Percentiles rank a stretch among this genome's conserved stretches.
phyloP scores from a whole-genome alignment of 768 basidiomycete genomes.

The Xerocomus spinulosus region DNA sequence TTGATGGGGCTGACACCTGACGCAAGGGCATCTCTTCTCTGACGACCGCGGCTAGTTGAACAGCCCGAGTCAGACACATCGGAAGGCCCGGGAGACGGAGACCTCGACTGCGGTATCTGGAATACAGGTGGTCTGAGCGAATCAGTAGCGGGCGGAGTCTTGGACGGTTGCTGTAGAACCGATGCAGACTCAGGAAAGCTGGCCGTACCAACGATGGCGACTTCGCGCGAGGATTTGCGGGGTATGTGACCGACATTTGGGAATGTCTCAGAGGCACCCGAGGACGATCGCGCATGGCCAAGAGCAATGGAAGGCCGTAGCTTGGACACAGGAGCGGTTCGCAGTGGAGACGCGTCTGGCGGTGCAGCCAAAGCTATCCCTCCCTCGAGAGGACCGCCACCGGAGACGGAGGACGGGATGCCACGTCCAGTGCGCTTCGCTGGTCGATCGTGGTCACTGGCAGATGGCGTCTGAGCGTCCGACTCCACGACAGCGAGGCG shows the following conservation, averaged over 20 bases:
- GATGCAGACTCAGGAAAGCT: slow-evolving; percentile 26
- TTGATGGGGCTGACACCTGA: slow-evolving; percentile 29
- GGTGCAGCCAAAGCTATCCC: slow-evolving; percentile 69
- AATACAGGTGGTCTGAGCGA: slow-evolving; percentile 35
- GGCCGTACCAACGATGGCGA: slow-evolving; percentile 50
- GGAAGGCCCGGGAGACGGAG: slow-evolving; percentile 28
- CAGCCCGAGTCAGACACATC: slow-evolving; percentile 32
- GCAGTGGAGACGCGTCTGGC: slow-evolving; percentile 60
- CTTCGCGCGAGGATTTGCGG: slow-evolving; percentile 44
- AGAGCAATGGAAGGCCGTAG: slow-evolving; percentile 16
- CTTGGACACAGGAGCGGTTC: slow-evolving; percentile 36
- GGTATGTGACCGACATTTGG: slow-evolving; percentile 35
- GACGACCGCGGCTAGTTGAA: slow-evolving; percentile 25
- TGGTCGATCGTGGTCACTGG: slow-evolving; percentile 25
- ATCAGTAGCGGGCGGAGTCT: slow-evolving; percentile 24
- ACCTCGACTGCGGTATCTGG: slow-evolving; percentile 35
- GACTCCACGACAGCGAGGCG: slow-evolving; percentile 64
- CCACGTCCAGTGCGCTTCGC: slow-evolving; percentile 16
- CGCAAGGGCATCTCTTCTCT: slow-evolving; percentile 33
- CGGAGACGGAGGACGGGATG: slow-evolving; percentile 18
- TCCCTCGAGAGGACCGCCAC: slow-evolving; percentile 32
- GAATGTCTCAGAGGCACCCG: slow-evolving; percentile 37
- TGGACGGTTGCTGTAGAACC: slow-evolving; percentile 26
- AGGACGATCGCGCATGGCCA: slow-evolving; percentile 39
- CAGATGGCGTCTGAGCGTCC: slow-evolving; percentile 33